Percentiles rank a stretch among this genome's conserved stretches.
Evolutionary conservation across 108 stramenopile species (phyloP).

Genomic region (Seminavis robusta): DNA sequence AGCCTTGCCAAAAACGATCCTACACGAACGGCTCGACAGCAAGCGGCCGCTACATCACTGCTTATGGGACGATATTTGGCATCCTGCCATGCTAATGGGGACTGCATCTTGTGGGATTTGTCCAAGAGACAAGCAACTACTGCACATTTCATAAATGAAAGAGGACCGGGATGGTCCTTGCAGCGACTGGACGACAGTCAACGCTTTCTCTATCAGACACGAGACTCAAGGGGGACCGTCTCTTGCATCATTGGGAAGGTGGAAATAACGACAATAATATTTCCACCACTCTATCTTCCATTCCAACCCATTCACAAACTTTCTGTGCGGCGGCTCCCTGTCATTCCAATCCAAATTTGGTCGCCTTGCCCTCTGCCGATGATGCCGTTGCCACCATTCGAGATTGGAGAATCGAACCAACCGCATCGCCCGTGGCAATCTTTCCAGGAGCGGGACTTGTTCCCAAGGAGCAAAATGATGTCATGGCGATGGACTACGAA

Average conservation of each 20-base stretch:
- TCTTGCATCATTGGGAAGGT: conserved; percentile 67
- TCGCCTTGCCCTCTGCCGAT: conserved; percentile 55
- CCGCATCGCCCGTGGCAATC: not conserved
- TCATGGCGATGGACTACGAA: no score
- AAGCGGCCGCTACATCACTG: no score
- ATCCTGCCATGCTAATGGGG: no score
- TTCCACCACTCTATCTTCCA: no score
- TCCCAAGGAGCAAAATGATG: not conserved
- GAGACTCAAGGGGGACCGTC: conserved; percentile 69
- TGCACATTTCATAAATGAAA: no score
- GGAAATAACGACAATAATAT: no score
- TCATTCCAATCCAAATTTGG: conserved; percentile 27
- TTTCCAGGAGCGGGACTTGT: not conserved
- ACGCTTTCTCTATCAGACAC: conserved; percentile 59
- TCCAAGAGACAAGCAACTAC: no score
- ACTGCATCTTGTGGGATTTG: no score
- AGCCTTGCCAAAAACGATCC: no score
- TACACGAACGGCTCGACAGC: no score
- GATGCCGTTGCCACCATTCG: conserved; percentile 44
- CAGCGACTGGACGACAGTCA: not conserved
- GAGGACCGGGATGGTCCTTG: no score
- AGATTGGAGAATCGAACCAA: conserved; percentile 30
- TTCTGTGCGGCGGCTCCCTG: conserved; percentile 79
- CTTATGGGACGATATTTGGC: no score
- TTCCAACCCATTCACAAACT: conserved; percentile 43